Evolutionary conservation across 2,329 filamentous ascomycete genomes (phyloP), one percentile per base, ranked within the genome.

Genomic region (Fusarium mangiferae): DNA sequence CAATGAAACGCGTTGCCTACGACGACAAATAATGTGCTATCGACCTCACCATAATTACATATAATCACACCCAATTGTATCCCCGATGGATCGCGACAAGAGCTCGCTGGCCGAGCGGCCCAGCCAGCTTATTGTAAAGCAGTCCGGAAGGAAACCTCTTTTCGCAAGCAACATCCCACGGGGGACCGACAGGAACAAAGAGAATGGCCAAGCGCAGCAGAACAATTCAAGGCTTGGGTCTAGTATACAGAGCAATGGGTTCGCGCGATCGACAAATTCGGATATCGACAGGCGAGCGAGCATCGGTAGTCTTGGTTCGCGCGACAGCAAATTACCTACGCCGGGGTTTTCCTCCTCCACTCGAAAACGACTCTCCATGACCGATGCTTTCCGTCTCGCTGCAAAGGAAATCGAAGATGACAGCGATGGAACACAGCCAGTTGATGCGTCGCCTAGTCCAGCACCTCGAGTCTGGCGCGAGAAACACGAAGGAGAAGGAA

Each of bases 391-490:
- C 74, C 76, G 62, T 49, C 65, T 80, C 45, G 83, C 81, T 9
- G 79, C 76, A 41, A 75, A 75, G 39, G 82, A 82, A 58, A 78
- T 75, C 41, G 77, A 77, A 11, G 74, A 75, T 38, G 75, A 69
- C 54, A 72, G 74, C 17, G 74, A 73, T 42, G 78, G 78, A n/a
- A 78, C 74, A 35, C 71, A 77, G 22, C 62, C 68, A n/a, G 72
- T 78, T n/a, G 84, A 85, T 67, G 86, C 83, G 24, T 88, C 86
- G 5, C 87, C 87, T 2, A 89, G 87, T 62, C 87, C 87, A 1
- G 87, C 87, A 3, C 87, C 87, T 4, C 81, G 87, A 38, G 76
- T 81, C 13, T 85, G 85, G 83, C 83, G 84, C 18, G 76, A 79
- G 24, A 79, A 78, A 39, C 77, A 68, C 12, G 80, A 79, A 3